Conservation (phyloP, 108 stramenopile species). For the Parietichytrium sp. region DNA sequence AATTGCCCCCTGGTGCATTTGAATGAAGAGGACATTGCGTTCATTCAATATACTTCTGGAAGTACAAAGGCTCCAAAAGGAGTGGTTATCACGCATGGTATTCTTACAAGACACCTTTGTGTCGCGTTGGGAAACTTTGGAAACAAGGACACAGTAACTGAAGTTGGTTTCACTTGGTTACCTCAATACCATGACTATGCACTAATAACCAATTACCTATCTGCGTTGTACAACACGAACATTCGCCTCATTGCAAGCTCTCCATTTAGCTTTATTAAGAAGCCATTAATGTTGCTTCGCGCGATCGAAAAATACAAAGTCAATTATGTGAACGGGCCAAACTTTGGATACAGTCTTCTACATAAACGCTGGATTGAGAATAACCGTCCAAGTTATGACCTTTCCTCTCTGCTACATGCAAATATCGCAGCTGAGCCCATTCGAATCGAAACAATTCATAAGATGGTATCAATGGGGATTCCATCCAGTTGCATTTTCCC, state of each 20-base stretch:
- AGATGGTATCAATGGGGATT: constrained; percentile 75
- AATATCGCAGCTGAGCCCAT: constrained; percentile 97
- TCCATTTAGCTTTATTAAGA: constrained; percentile 84
- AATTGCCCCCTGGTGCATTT: too few species aligned
- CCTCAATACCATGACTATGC: constrained; percentile 99
- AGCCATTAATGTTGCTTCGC: constrained; percentile 86
- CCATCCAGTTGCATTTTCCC: constrained; percentile 70
- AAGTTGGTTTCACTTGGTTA: too few species aligned
- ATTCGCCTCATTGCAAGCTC: constrained; percentile 84
- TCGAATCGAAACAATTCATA: constrained; percentile 65
- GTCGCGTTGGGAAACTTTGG: constrained; percentile 2
- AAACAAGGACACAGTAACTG: not conserved
- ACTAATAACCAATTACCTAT: constrained; percentile 88
- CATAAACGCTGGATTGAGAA: constrained; percentile 64
- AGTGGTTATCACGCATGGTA: constrained; percentile 76
- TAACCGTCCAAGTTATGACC: constrained; percentile 58
- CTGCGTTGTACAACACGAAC: constrained; percentile 87
- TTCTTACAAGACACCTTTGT: constrained; percentile 80
- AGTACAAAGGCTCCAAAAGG: constrained; percentile 92
- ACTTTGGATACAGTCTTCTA: constrained; percentile 89
- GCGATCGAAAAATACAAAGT: constrained; percentile 74
- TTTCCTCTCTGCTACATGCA: constrained; percentile 77
- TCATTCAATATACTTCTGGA: constrained; percentile 98
- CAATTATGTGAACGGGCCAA: constrained; percentile 92
- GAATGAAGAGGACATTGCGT: too few species aligned